Conservation (phyloP, 2,329 filamentous ascomycete genomes). For the Pyricularia sp. region DNA sequence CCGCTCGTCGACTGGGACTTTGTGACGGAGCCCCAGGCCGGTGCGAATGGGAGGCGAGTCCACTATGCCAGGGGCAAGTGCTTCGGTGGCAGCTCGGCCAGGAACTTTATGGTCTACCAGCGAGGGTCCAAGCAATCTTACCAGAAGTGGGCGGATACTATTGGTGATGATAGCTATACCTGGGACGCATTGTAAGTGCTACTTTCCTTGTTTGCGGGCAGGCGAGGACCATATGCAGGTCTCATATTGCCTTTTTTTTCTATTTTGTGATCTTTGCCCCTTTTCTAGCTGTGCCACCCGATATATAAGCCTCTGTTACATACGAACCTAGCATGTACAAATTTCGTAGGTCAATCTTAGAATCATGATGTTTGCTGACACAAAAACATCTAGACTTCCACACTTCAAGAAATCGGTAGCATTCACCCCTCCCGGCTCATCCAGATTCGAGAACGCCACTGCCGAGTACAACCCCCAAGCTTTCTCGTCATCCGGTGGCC, state of each 20-base stretch:
- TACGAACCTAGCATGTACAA: no score
- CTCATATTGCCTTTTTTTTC: neutral
- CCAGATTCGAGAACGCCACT: constrained; percentile 13
- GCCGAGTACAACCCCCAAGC: constrained; percentile 17
- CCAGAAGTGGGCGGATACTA: constrained; percentile 20
- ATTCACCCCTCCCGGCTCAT: neutral
- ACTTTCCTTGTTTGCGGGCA: neutral
- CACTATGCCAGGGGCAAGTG: constrained; percentile 27
- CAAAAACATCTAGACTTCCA: constrained; percentile 9
- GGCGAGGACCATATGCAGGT: neutral
- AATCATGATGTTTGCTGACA: neutral
- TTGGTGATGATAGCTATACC: constrained; percentile 19
- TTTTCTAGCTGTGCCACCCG: no score
- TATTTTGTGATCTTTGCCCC: neutral
- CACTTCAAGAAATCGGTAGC: constrained; percentile 21
- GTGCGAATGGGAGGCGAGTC: constrained; percentile 17
- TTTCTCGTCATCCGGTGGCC: constrained; percentile 16
- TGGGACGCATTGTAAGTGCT: constrained; percentile 21
- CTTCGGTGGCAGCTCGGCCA: constrained; percentile 19
- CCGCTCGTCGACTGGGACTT: constrained; percentile 20
- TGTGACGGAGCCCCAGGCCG: constrained; percentile 15
- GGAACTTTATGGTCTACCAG: constrained; percentile 20
- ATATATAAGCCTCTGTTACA: no score
- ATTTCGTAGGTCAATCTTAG: no score
- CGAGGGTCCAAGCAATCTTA: constrained; percentile 15